phyloP scores from a whole-genome alignment of 2,329 filamentous ascomycete genomes.

The Teratosphaeria epicoccoides region DNA sequence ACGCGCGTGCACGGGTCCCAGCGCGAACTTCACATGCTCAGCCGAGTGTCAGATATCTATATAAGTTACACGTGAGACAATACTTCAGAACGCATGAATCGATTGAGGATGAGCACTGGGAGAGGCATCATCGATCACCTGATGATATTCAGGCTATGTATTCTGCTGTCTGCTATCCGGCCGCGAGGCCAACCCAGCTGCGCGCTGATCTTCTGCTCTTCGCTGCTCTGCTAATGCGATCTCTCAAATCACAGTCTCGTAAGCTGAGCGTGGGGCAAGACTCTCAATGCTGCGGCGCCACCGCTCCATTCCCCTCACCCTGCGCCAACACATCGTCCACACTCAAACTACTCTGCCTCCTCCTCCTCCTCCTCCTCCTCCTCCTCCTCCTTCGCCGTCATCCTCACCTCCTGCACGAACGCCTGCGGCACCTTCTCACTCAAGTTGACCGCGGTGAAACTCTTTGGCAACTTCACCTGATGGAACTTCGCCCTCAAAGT shows the following conservation, averaged over 20 bases:
- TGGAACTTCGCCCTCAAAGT: constrained; percentile 91
- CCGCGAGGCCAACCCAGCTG: not conserved
- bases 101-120: too few relatives aligned
- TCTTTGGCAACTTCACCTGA: constrained; percentile 48
- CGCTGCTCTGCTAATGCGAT: too few relatives aligned
- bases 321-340: constrained; percentile 6
- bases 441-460: constrained; percentile 41
- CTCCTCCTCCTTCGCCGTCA: not conserved
- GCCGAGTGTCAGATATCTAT: not conserved
- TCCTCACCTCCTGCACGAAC: constrained; percentile 22
- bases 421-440: constrained; percentile 38
- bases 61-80: too few relatives aligned
- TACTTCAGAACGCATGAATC: too few relatives aligned
- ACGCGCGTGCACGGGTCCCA: not conserved
- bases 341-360: not conserved
- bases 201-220: not conserved
- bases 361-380: constrained; percentile 4
- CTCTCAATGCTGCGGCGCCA: constrained; percentile 18
- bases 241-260: too few relatives aligned
- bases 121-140: too few relatives aligned
- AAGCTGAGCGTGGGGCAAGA: too few relatives aligned
- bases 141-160: not conserved
- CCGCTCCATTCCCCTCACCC: constrained; percentile 5
- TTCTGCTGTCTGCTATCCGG: not conserved
- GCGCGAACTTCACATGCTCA: not conserved